Base-by-base conservation (phyloP, 768 basidiomycete species). In the Dendrothele bispora region DNA sequence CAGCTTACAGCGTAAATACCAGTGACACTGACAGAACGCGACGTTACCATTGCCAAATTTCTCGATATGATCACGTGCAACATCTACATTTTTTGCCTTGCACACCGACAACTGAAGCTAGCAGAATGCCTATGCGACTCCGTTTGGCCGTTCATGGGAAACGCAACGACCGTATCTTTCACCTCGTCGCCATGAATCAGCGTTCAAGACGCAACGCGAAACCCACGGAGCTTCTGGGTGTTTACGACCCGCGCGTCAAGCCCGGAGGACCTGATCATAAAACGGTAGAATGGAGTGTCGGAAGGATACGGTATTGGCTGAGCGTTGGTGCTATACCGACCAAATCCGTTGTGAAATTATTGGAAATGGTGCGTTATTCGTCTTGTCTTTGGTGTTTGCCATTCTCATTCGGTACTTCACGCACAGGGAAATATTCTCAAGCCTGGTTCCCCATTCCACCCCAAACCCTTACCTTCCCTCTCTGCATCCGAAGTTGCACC, bases 231-330 rank as follows among this genome's bases (percentile, higher is more conserved):
- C 77, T 84, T 30, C 71, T 98, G 39, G 95, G 93, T 26, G 74
- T 88, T 39, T 97, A 88, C 71, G 75, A 91, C 64, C 93, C 91
- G 3, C 82, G 77, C 53, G 67, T 81, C 38, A 65, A 64, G 41
- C 72, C 62, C 15, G 77, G 38, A 39, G 46, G 73, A 29, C 64
- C 73, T 49, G 65, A 70, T 20, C 75, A 80, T 55, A 95, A 94
- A 68, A 83, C 79, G 27, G 74, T 98, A 47, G 79, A 86, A 56
- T 98, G 95, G 94, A 93, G 92, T 65, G 84, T 86, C 21, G 85
- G 90, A 57, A 82, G 95, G 62, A 91, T 98, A 63, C 77, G 78
- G 49, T 92, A 90, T 60, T 98, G 95, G 95, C 66, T 98, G 30
- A 77, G 77, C 27, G 81, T 86, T 15, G 95, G 94, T 0, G 95